Percentiles rank a stretch among this genome's conserved stretches.
Evolutionary conservation across 1,139 yeast genomes (phyloP).

Genomic region (Sugiyamaella grinbergsii): DNA sequence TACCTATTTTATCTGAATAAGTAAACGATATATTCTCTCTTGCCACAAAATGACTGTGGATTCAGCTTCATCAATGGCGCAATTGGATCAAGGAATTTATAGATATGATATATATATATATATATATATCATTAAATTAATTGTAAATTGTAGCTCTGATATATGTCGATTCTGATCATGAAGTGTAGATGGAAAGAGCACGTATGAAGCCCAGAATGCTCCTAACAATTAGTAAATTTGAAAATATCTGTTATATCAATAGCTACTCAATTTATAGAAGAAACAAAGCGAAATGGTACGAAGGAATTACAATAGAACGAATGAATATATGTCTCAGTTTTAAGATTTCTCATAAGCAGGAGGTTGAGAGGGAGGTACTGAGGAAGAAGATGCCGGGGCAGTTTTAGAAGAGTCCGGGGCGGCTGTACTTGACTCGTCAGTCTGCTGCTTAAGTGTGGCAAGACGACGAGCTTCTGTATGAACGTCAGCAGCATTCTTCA

Average conservation of each 20-base stretch:
- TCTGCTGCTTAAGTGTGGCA: constrained; percentile 56
- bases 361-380: constrained; percentile 17
- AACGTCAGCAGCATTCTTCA: constrained; percentile 61
- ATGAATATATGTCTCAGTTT: background rate
- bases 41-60: too few relatives aligned
- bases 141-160: too few relatives aligned
- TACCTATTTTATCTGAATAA: constrained; percentile 3
- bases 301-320: background rate
- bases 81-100: background rate
- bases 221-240: too few relatives aligned
- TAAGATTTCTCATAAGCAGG: constrained; percentile 23
- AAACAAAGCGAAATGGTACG: background rate
- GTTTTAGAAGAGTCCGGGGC: constrained; percentile 18
- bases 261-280: background rate
- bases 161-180: too few relatives aligned
- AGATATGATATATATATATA: background rate
- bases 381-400: constrained; percentile 8
- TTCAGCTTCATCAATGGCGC: too few relatives aligned
- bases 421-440: too few relatives aligned
- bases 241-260: background rate
- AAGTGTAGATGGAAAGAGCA: too few relatives aligned
- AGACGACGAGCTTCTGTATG: constrained; percentile 74
- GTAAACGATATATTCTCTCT: too few relatives aligned
- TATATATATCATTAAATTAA: constrained; percentile 1
- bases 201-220: too few relatives aligned